Evolutionary conservation across 345 rosid genomes (phyloP).

Genomic region (Camelina hispida): DNA sequence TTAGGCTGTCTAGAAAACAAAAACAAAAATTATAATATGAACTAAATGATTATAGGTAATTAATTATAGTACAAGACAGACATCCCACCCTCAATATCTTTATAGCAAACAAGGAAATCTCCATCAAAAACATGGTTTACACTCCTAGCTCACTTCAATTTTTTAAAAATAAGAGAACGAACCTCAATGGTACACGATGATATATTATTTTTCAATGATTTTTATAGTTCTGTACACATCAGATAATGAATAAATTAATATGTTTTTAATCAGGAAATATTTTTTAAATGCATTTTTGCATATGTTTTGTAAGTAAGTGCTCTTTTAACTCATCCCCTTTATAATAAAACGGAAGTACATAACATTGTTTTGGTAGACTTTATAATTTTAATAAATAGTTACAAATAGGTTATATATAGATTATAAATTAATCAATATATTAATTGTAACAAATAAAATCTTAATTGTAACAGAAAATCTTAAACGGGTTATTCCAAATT

Average conservation of each 20-base stretch:
- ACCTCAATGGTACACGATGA: constrained; percentile 30
- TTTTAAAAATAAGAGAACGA: background rate
- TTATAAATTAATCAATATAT: no score
- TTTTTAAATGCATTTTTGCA: background rate
- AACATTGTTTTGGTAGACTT: no score
- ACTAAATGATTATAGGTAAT: constrained; percentile 12
- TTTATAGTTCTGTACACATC: background rate
- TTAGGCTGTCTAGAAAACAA: constrained; percentile 27
- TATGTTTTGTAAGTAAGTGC: background rate
- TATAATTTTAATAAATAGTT: no score
- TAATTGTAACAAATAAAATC: no score
- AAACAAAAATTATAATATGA: background rate
- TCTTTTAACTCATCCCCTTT: background rate
- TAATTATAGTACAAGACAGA: constrained; percentile 38
- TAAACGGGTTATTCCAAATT: no score
- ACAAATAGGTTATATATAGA: no score
- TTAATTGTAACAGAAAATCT: no score
- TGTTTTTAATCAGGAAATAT: no score
- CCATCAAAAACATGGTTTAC: constrained; percentile 39
- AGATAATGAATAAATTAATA: background rate
- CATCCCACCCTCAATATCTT: constrained; percentile 41
- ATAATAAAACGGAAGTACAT: no score
- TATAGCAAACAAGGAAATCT: constrained; percentile 4
- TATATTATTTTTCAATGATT: background rate
- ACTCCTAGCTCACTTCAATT: constrained; percentile 28